phyloP scores from a whole-genome alignment of 1,284 basidiomycete species.

The Sporisorium scitamineum region DNA sequence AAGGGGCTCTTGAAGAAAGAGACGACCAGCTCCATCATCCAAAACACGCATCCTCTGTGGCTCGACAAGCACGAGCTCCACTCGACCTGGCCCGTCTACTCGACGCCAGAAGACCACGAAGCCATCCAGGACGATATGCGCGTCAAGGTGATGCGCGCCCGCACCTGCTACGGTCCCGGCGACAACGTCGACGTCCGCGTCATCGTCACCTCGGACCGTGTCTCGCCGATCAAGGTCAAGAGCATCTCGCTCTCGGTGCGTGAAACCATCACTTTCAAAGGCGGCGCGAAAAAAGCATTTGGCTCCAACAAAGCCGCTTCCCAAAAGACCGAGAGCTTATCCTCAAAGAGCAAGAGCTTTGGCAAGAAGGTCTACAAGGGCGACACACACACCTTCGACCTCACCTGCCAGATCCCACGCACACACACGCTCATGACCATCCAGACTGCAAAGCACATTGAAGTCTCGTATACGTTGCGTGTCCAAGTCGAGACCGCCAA shows the following conservation, averaged over 20 bases:
- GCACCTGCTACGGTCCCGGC: slow-evolving; percentile 60
- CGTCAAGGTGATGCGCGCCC: slow-evolving; percentile 56
- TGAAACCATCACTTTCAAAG: slow-evolving; percentile 65
- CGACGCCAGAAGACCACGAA: slow-evolving; percentile 55
- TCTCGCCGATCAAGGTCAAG: slow-evolving; percentile 62
- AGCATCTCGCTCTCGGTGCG: slow-evolving; percentile 55
- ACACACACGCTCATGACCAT: slow-evolving; percentile 64
- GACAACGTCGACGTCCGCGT: slow-evolving; percentile 59
- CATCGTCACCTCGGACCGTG: slow-evolving; percentile 51
- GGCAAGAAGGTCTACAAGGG: slow-evolving; percentile 67
- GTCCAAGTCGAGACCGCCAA: slow-evolving; percentile 63
- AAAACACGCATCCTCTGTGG: slow-evolving; percentile 58
- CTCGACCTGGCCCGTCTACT: slow-evolving; percentile 65
- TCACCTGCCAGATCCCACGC: slow-evolving; percentile 58
- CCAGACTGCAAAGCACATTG: slow-evolving; percentile 67
- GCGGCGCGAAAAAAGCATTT: slow-evolving; percentile 45
- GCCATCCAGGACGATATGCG: slow-evolving; percentile 47
- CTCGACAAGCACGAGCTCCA: slow-evolving; percentile 68
- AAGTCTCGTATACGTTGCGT: slow-evolving; percentile 63
- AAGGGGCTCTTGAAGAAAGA: slow-evolving; percentile 58
- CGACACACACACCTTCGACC: slow-evolving; percentile 63
- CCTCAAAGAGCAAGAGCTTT: slow-evolving; percentile 55
- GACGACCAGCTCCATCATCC: slow-evolving; percentile 56
- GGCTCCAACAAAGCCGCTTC: slow-evolving; percentile 43
- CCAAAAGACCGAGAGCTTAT: slow-evolving; percentile 57